Evolutionary conservation across 83 land plant genomes (phyloP).

Genomic region (Picea mariana): DNA sequence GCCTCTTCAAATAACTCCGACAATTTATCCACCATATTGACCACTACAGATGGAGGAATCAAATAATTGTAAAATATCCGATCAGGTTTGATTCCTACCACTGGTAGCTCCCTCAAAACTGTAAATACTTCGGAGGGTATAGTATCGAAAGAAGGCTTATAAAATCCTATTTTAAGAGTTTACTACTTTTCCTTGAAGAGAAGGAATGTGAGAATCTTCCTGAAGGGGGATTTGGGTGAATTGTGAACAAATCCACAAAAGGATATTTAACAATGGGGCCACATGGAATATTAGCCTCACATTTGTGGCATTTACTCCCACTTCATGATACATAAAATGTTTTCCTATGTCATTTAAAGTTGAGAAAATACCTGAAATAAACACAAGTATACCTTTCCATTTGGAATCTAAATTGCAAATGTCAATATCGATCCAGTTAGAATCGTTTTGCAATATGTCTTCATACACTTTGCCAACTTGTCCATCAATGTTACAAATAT

Average conservation of each 20-base stretch:
- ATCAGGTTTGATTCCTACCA: constrained; percentile 28
- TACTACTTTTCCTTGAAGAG: too few relatives aligned
- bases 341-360: too few relatives aligned
- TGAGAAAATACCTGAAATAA: not conserved
- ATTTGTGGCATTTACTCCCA: too few relatives aligned
- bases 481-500: not conserved
- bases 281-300: too few relatives aligned
- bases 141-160: too few relatives aligned
- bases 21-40: constrained; percentile 40
- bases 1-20: constrained; percentile 52
- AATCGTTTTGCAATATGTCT: not conserved
- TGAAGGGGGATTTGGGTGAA: too few relatives aligned
- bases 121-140: constrained; percentile 41
- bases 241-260: too few relatives aligned
- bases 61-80: constrained; percentile 47
- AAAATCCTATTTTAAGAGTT: too few relatives aligned
- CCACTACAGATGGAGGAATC: constrained; percentile 55
- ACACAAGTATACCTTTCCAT: not conserved
- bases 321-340: too few relatives aligned
- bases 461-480: not conserved
- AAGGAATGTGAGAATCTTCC: too few relatives aligned
- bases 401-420: constrained; percentile 1
- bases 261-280: too few relatives aligned
- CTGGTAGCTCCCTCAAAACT: constrained; percentile 48
- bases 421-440: not conserved